Evolutionary conservation across 2,329 filamentous ascomycete species (phyloP).

Genomic region (Thielaviopsis ethacetica): DNA sequence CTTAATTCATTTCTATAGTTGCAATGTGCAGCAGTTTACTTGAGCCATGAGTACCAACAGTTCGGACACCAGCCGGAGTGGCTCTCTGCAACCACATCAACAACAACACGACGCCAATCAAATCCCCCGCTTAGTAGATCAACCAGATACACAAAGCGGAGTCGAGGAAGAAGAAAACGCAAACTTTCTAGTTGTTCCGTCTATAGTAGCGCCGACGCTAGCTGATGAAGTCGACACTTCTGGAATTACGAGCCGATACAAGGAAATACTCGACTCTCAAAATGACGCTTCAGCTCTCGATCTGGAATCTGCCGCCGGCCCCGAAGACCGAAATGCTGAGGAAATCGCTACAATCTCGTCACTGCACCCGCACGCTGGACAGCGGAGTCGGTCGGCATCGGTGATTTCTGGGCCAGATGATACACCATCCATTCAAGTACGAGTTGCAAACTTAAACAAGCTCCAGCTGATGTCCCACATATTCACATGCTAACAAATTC

Average conservation of each 20-base stretch:
- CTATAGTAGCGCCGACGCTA: constrained; percentile 24
- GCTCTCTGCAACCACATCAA: background rate
- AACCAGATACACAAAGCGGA: background rate
- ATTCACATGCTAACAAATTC: background rate
- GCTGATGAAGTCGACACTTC: constrained; percentile 19
- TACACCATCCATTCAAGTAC: constrained; percentile 66
- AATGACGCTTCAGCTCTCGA: background rate
- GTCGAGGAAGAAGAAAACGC: background rate
- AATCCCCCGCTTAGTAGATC: background rate
- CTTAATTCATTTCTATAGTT: background rate
- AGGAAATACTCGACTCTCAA: background rate
- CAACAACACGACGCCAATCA: background rate
- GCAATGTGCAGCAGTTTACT: background rate
- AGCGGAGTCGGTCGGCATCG: constrained; percentile 52
- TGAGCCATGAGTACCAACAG: background rate
- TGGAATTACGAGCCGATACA: background rate
- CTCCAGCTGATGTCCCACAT: background rate
- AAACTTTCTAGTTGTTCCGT: background rate
- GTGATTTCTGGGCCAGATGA: constrained; percentile 63
- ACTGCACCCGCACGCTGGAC: constrained; percentile 26
- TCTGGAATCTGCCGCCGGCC: background rate
- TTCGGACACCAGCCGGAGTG: background rate
- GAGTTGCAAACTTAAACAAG: constrained; percentile 19
- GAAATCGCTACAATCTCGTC: background rate
- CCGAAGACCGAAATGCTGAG: background rate